A percentile compares a stretch with the other conserved stretches of the same genome.
These are phyloP conservation scores for Colletotrichum ledebouriae DNA, from an alignment of 2,329 filamentous ascomycete genomes.

Conservation along the genomic window DNA sequence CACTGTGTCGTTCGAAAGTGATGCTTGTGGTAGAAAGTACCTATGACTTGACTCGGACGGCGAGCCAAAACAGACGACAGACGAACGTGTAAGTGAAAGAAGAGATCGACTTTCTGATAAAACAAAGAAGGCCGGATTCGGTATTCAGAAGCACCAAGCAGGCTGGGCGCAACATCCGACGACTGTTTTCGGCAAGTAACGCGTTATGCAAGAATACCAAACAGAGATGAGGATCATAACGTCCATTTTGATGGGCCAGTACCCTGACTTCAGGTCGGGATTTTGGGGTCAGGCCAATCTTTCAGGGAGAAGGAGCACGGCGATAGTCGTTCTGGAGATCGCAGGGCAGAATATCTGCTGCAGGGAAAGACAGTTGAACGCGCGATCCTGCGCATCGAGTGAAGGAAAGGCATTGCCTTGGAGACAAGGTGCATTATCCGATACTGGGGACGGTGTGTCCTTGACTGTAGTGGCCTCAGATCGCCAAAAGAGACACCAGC, in stretches of 20 bases:
- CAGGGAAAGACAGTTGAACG: neutral
- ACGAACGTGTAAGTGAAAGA: neutral
- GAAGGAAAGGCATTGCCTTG: neutral
- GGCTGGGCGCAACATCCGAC: conserved; percentile 31
- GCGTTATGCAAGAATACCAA: neutral
- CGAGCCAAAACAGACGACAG: neutral
- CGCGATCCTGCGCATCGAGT: neutral
- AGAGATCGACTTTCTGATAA: neutral
- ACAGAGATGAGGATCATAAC: neutral
- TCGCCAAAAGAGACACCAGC: conserved; percentile 3
- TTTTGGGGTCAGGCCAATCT: conserved; percentile 14
- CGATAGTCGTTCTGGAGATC: neutral
- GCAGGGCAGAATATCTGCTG: conserved; percentile 20
- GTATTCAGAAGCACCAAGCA: conserved; percentile 13
- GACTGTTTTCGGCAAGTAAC: conserved; percentile 22
- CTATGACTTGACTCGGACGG: neutral
- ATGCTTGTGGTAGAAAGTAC: neutral
- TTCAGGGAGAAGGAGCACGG: neutral
- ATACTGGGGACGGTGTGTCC: conserved; percentile 5
- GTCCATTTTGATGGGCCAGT: neutral
- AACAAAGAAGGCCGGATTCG: conserved; percentile 18
- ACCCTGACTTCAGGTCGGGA: neutral
- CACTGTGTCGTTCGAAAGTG: neutral
- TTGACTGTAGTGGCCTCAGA: neutral
- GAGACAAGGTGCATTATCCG: conserved; percentile 34